A percentile compares a stretch with the other conserved stretches of the same genome.
Evolutionary conservation across 2,329 filamentous ascomycete species (phyloP).

Genomic region (Cordyceps sp.): DNA sequence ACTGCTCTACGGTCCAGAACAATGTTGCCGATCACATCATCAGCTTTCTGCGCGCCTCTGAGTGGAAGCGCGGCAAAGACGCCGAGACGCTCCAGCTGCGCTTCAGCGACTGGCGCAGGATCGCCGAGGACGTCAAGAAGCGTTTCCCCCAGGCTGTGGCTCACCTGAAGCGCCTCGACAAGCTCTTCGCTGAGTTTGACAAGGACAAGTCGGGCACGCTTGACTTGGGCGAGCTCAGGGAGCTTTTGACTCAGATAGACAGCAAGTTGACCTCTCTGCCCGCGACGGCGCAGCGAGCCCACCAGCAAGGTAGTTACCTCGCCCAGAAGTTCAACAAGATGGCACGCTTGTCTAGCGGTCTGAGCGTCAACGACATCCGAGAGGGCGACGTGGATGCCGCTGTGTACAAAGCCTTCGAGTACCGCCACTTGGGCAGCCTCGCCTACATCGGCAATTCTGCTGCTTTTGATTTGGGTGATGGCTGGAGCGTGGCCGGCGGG

Average conservation of each 20-base stretch:
- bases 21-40: constrained; percentile 87
- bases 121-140: constrained; percentile 69
- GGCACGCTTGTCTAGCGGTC: constrained; percentile 56
- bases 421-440: constrained; percentile 76
- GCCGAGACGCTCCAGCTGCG: constrained; percentile 75
- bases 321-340: constrained; percentile 90
- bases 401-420: constrained; percentile 88
- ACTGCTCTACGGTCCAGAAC: constrained; percentile 94
- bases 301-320: constrained; percentile 89
- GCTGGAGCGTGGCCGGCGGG: constrained; percentile 64
- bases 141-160: constrained; percentile 81
- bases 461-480: constrained; percentile 74
- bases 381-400: constrained; percentile 87
- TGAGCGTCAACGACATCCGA: constrained; percentile 63
- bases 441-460: constrained; percentile 95
- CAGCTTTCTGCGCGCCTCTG: constrained; percentile 72
- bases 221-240: constrained; percentile 80
- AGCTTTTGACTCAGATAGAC: constrained; percentile 84
- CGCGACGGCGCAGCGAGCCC: constrained; percentile 87
- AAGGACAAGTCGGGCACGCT: constrained; percentile 84
- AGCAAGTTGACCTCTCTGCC: constrained; percentile 85
- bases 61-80: constrained; percentile 83
- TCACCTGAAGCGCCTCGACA: constrained; percentile 79
- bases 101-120: constrained; percentile 74
- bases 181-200: constrained; percentile 83